A percentile compares a stretch with the other conserved stretches of the same genome.
phyloP scores from a whole-genome alignment of 2,329 filamentous ascomycete genomes.

The Hypocrella siamensis region DNA sequence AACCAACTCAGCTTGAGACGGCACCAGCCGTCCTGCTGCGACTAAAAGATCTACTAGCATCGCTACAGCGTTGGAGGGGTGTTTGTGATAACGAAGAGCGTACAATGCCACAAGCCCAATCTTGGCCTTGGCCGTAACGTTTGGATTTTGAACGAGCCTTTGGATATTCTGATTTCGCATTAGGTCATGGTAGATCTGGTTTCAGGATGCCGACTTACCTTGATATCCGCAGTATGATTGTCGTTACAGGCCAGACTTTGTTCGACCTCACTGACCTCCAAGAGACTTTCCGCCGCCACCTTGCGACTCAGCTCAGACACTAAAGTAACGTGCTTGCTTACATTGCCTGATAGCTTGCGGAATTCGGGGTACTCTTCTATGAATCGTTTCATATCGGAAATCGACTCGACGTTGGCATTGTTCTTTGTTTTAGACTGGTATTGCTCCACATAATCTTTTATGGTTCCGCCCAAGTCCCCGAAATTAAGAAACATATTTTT shows the following conservation, averaged over 20 bases:
- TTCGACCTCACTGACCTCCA: constrained; percentile 96
- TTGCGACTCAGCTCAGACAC: constrained; percentile 85
- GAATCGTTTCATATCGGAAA: constrained; percentile 97
- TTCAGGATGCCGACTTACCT: constrained; percentile 35
- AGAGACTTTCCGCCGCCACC: constrained; percentile 68
- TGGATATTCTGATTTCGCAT: constrained; percentile 52
- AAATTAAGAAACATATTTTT: constrained; percentile 99
- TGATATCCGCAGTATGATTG: constrained; percentile 82
- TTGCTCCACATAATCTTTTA: constrained; percentile 96
- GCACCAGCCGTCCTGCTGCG: constrained; percentile 67
- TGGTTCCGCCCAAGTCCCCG: constrained; percentile 84
- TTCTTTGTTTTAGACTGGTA: constrained; percentile 97
- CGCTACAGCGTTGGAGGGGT: constrained; percentile 67
- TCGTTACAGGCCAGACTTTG: constrained; percentile 96
- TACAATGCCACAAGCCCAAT: constrained; percentile 87
- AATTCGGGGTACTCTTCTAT: constrained; percentile 99
- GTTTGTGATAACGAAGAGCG: constrained; percentile 78
- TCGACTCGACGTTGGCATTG: constrained; percentile 90
- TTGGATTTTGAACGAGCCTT: constrained; percentile 64
- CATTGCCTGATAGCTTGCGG: constrained; percentile 88
- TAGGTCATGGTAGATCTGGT: constrained; percentile 6
- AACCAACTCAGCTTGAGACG: constrained; percentile 63
- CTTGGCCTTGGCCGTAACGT: constrained; percentile 68
- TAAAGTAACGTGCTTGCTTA: constrained; percentile 94
- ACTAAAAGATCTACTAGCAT: constrained; percentile 76